Conservation (phyloP, 2,329 filamentous ascomycete genomes). For the Trichoderma pleuroti region DNA sequence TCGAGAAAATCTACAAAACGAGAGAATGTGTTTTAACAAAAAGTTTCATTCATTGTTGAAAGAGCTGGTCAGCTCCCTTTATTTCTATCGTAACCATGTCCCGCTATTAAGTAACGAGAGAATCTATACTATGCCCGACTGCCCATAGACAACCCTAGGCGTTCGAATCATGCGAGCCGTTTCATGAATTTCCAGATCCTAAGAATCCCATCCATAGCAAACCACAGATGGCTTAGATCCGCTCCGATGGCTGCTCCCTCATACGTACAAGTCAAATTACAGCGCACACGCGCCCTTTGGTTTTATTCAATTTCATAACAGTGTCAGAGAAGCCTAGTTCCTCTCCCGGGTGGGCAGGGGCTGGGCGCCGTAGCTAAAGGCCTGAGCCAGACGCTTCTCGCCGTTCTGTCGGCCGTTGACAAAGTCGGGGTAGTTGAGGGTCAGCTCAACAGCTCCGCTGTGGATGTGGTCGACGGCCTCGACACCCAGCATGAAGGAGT, state of each 20-base stretch:
- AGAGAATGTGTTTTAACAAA: neutral
- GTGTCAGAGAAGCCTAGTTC: constrained; percentile 9
- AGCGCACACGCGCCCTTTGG: constrained; percentile 20
- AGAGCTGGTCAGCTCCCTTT: constrained; percentile 9
- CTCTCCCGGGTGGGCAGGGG: constrained; percentile 30
- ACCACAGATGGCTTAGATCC: constrained; percentile 22
- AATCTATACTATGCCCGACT: constrained; percentile 18
- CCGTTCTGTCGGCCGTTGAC: constrained; percentile 74
- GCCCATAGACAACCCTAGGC: constrained; percentile 12
- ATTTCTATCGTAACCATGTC: constrained; percentile 13
- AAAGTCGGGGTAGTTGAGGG: constrained; percentile 94
- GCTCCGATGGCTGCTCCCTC: constrained; percentile 21
- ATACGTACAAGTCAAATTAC: constrained; percentile 27
- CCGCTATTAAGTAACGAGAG: constrained; percentile 1
- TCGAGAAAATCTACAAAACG: neutral
- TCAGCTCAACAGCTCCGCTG: constrained; percentile 85
- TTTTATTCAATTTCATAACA: neutral
- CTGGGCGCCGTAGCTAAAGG: constrained; percentile 36
- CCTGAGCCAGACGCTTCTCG: constrained; percentile 44
- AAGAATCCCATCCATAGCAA: constrained; percentile 22
- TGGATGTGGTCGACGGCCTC: constrained; percentile 89
- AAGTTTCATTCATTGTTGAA: constrained; percentile 5
- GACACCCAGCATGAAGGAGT: constrained; percentile 95
- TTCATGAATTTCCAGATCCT: constrained; percentile 26
- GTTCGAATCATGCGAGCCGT: constrained; percentile 7